phyloP scores from a whole-genome alignment of 2,329 filamentous ascomycete species.

The Pseudogymnoascus sp. region DNA sequence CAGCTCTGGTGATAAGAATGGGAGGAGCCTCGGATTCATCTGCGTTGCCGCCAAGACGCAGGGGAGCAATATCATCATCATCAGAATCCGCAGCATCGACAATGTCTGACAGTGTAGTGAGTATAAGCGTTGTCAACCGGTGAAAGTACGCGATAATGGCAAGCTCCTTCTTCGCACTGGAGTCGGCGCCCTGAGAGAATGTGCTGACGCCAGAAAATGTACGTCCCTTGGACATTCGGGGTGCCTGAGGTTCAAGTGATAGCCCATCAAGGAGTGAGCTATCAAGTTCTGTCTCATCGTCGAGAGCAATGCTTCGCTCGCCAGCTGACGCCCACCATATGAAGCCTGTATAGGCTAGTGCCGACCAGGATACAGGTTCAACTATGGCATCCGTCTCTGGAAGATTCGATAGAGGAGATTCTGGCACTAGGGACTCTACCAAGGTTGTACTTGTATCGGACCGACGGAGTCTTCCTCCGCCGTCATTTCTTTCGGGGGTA shows the following conservation, averaged over 20 bases:
- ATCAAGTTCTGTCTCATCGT: conserved; percentile 52
- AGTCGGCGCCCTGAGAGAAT: conserved; percentile 11
- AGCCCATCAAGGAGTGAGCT: conserved; percentile 48
- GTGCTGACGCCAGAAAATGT: conserved; percentile 35
- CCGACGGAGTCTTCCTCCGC: neutral
- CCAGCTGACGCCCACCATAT: conserved; percentile 88
- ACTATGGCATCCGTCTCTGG: conserved; percentile 46
- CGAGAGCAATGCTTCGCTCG: conserved; percentile 56
- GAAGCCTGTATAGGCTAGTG: conserved; percentile 72
- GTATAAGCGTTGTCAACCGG: conserved; percentile 59
- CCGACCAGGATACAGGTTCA: conserved; percentile 60
- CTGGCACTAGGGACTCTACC: neutral
- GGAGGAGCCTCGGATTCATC: conserved; percentile 24
- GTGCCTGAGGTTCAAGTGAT: conserved; percentile 27
- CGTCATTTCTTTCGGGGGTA: neutral
- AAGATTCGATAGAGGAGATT: conserved; percentile 34
- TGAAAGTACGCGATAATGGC: conserved; percentile 77
- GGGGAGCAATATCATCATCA: conserved; percentile 26
- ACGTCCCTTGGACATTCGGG: conserved; percentile 15
- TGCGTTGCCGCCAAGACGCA: conserved; percentile 37
- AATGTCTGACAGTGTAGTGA: conserved; percentile 55
- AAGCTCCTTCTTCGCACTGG: conserved; percentile 45
- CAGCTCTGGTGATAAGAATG: conserved; percentile 54
- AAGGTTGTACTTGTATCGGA: neutral
- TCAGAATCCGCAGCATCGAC: conserved; percentile 40